Evolutionary conservation across 495 filamentous ascomycete species (phyloP), one percentile per base, ranked within the genome.

Genomic region (Podospora tetraspora): DNA sequence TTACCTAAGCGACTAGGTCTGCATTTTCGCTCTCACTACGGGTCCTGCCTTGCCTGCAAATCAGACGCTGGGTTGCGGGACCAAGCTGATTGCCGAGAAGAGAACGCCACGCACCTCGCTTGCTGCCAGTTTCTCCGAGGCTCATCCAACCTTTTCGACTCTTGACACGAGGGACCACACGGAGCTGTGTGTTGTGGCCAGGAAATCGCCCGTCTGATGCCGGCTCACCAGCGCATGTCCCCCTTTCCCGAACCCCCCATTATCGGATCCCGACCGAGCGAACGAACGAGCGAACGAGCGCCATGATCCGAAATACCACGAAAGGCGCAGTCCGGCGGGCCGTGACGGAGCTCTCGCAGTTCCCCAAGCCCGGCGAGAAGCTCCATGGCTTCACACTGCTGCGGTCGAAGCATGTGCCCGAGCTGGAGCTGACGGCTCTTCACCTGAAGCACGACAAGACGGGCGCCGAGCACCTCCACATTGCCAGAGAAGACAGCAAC

Each of bases 401-500:
- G 69, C 88, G 94, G 57, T 85, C 88, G 66, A 96, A 97, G 80
- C 89, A 94, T 79, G 91, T 98, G 1, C 93, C 96, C 2, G 96
- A 98, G 78, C 84, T 98, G 32, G 93, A 97, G 76, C 79, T 99
- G 66, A 94, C 94, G 3, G 96, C 96, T 3, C 79, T 97, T 52
- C 91, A 95, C 68, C 82, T 98, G 70, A 88, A 88, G 68, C 95
- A 99, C 76, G 90, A 97, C 79, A 92, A 91, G 81, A 99, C 95
- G 7, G 91, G 93, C 66, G 94, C 95, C 22, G 92, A 99, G 67
- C 96, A 98, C 75, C 87, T 99, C 30, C 95, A 99, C 82, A 87
- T 99, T 69, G 95, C 91, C 0, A 85, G 93, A 66, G 92, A 98
- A 59, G 95, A 99, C 76, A 90, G 90, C 82, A 99, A 99, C 79